These are phyloP conservation scores for Pelargonium cotyledonis DNA, from an alignment of 441 rosid genomes.

Conservation along the genomic window DNA sequence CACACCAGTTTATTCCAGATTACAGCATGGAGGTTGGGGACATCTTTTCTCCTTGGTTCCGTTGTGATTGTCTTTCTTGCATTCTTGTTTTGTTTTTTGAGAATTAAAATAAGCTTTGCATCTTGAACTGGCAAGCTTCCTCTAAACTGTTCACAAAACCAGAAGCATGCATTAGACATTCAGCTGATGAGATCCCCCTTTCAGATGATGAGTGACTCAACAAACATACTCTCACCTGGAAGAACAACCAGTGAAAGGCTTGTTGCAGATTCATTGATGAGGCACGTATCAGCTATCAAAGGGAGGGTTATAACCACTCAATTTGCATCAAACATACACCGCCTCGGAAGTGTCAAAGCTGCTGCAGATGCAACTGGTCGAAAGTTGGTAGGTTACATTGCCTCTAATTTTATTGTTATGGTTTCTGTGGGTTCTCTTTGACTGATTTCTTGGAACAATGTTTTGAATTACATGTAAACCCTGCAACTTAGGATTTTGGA, in stretches of 20 bases:
- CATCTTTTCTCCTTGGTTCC: constrained; percentile 7
- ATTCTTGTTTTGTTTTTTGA: background rate
- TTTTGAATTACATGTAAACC: background rate
- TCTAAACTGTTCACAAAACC: background rate
- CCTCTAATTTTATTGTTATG: background rate
- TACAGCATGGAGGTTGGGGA: background rate
- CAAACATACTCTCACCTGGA: constrained; percentile 89
- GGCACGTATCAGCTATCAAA: constrained; percentile 66
- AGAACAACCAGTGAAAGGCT: constrained; percentile 80
- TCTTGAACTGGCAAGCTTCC: background rate
- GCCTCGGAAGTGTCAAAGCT: constrained; percentile 94
- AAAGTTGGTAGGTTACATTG: constrained; percentile 53
- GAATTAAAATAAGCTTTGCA: background rate
- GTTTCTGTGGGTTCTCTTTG: background rate
- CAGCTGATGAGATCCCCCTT: constrained; percentile 16
- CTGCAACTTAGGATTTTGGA: background rate
- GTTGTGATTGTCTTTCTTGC: constrained; percentile 2
- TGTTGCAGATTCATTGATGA: constrained; percentile 69
- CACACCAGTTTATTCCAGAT: background rate
- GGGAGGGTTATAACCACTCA: constrained; percentile 96
- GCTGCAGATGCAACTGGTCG: constrained; percentile 93
- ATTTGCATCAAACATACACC: constrained; percentile 92
- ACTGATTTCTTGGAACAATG: background rate
- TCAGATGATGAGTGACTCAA: constrained; percentile 99
- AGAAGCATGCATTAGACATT: constrained; percentile 8